Percentiles rank a stretch among this genome's conserved stretches.
These are phyloP conservation scores for Paramecium primaurelia DNA, from an alignment of 73 alveolate genomes.

Conservation along the genomic window DNA sequence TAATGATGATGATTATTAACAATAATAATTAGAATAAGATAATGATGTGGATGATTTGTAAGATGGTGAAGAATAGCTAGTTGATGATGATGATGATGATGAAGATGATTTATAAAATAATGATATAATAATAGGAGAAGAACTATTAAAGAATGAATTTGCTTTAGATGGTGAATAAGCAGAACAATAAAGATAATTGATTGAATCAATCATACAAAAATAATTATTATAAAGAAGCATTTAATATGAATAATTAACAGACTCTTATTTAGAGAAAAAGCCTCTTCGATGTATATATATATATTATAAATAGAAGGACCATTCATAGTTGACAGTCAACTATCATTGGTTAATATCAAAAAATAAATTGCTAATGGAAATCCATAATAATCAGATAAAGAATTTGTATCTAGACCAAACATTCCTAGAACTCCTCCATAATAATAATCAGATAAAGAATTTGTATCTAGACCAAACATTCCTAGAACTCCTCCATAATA, in stretches of 20 bases:
- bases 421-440: conserved; percentile 42
- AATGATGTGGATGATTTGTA: conserved; percentile 46
- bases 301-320: not conserved
- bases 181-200: not conserved
- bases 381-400: not conserved
- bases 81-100: conserved; percentile 41
- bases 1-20: conserved; percentile 22
- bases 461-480: conserved; percentile 6
- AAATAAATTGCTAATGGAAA: not conserved
- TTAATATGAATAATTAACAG: not conserved
- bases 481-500: conserved; percentile 29
- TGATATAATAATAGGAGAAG: conserved; percentile 37
- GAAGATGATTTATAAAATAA: conserved; percentile 12
- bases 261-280: not conserved
- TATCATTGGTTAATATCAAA: not conserved
- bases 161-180: conserved; percentile 24
- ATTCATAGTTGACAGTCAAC: not conserved
- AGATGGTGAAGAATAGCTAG: conserved; percentile 20
- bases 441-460: not conserved
- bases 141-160: not conserved
- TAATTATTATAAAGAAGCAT: not conserved
- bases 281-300: not conserved
- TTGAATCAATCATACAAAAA: conserved; percentile 12
- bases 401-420: conserved; percentile 3
- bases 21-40: conserved; percentile 20